phyloP scores from a whole-genome alignment of 306 rosid genomes.

The Citrullus mucosospermus region DNA sequence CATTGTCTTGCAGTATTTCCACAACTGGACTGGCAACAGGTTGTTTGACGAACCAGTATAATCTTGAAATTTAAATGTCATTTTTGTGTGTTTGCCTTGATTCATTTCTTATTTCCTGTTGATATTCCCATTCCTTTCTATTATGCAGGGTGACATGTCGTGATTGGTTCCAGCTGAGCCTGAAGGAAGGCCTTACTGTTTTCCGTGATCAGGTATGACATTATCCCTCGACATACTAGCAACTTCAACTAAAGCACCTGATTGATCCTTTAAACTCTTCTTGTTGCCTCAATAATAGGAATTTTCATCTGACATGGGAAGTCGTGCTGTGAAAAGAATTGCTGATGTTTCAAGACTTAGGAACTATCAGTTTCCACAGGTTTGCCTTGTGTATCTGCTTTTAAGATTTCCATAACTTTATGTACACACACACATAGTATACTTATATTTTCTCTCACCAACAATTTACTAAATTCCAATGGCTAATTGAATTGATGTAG shows the following conservation, averaged over 20 bases:
- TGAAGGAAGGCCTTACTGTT: constrained; percentile 97
- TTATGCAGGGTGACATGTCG: constrained; percentile 87
- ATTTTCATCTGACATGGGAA: constrained; percentile 96
- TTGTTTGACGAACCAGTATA: constrained; percentile 15
- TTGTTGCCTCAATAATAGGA: constrained; percentile 42
- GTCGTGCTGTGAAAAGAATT: constrained; percentile 80
- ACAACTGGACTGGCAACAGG: constrained; percentile 99
- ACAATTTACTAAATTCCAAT: neutral
- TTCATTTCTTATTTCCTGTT: neutral
- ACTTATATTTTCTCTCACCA: neutral
- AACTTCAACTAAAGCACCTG: constrained; percentile 1
- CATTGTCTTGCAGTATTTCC: constrained; percentile 78
- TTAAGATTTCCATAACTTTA: neutral
- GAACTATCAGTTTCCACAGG: constrained; percentile 98
- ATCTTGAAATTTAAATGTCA: neutral
- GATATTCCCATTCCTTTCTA: neutral
- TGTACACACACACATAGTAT: neutral
- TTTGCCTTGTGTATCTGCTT: constrained; percentile 3
- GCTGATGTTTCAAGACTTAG: constrained; percentile 83
- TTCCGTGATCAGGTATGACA: constrained; percentile 81
- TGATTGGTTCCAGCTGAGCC: constrained; percentile 99
- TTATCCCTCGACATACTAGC: constrained; percentile 2
- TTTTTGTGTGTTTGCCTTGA: constrained; percentile 1
- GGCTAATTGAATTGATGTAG: neutral
- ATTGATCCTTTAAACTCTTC: constrained; percentile 8